Percentiles rank a stretch among this genome's conserved stretches.
phyloP scores from a whole-genome alignment of 345 rosid species.

The Rubroshorea leprosula region DNA sequence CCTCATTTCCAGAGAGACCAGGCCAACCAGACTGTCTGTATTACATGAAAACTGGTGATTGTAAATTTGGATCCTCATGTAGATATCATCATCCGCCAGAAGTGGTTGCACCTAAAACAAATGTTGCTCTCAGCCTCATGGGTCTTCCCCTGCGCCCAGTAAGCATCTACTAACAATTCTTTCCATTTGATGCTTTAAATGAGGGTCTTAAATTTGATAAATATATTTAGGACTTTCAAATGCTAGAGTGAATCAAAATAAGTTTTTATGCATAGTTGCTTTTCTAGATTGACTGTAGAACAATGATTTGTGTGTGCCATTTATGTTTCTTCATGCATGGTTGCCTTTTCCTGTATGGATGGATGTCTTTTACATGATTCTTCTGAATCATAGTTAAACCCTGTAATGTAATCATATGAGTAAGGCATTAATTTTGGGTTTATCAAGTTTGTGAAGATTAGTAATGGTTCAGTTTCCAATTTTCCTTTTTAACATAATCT shows the following conservation, averaged over 20 bases:
- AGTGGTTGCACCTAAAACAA: constrained; percentile 35
- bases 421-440: neutral
- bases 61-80: constrained; percentile 82
- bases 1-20: constrained; percentile 71
- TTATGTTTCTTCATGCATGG: no score
- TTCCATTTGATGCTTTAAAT: constrained; percentile 13
- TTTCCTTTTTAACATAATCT: neutral
- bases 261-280: neutral
- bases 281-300: neutral
- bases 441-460: neutral
- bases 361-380: neutral
- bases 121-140: constrained; percentile 47
- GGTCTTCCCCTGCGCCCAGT: constrained; percentile 89
- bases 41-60: constrained; percentile 82
- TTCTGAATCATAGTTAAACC: neutral
- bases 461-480: neutral
- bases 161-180: constrained; percentile 25
- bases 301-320: neutral
- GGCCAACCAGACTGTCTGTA: constrained; percentile 86
- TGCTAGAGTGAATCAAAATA: neutral
- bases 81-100: constrained; percentile 88
- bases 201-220: neutral
- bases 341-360: neutral
- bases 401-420: neutral
- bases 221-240: neutral